Evolutionary conservation across 768 basidiomycete genomes (phyloP).

Genomic region (Mycena pura): DNA sequence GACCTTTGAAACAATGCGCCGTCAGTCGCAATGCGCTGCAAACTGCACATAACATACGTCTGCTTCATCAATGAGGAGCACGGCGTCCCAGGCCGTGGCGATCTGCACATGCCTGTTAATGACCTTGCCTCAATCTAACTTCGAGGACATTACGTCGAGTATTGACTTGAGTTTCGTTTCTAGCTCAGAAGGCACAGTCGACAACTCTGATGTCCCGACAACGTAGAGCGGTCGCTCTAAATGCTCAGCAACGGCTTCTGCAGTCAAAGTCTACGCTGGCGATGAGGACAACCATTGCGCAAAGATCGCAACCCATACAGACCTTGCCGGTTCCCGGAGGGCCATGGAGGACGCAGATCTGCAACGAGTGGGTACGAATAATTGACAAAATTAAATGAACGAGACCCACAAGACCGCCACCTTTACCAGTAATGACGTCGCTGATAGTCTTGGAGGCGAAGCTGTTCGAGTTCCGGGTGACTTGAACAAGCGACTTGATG

Average conservation of each 20-base stretch:
- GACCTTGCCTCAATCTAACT: too few species aligned
- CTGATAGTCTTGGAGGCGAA: constrained; percentile 26
- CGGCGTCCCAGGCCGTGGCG: too few species aligned
- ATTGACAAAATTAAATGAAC: not conserved
- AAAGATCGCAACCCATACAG: not conserved
- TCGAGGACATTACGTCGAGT: constrained; percentile 19
- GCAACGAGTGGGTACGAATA: not conserved
- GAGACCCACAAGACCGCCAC: constrained; percentile 39
- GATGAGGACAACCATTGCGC: not conserved
- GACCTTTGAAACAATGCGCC: too few species aligned
- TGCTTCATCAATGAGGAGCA: too few species aligned
- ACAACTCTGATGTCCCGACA: constrained; percentile 31
- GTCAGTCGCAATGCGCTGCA: too few species aligned
- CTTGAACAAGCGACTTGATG: constrained; percentile 34
- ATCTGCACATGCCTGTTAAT: too few species aligned
- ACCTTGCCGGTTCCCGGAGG: too few species aligned
- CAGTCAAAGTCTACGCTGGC: constrained; percentile 29
- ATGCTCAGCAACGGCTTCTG: constrained; percentile 34
- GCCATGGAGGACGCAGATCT: constrained; percentile 34
- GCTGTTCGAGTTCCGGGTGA: constrained; percentile 31
- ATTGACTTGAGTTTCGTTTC: constrained; percentile 26
- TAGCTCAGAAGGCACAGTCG: constrained; percentile 24
- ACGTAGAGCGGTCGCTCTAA: constrained; percentile 32
- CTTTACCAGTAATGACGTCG: constrained; percentile 45
- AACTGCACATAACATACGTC: too few species aligned